Conservation (phyloP, 2,329 filamentous ascomycete species). For the Diaporthe batatas region DNA sequence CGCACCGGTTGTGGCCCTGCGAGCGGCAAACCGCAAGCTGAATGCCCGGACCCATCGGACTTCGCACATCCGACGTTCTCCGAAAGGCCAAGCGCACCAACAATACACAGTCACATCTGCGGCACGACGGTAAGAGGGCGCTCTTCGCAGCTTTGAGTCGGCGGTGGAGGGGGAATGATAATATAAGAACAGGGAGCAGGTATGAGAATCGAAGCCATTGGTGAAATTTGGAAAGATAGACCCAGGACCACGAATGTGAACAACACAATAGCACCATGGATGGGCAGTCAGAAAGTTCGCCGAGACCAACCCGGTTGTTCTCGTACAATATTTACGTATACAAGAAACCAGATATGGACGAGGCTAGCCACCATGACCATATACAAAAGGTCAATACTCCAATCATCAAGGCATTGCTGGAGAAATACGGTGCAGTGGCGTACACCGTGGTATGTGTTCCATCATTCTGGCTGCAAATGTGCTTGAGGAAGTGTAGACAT, state of each 20-base stretch:
- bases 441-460: not conserved
- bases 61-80: conserved; percentile 14
- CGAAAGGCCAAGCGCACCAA: not conserved
- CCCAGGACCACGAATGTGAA: not conserved
- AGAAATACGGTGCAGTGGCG: conserved; percentile 7
- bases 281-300: not conserved
- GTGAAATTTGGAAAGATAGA: not conserved
- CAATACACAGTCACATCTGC: not conserved
- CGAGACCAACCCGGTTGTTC: conserved; percentile 1
- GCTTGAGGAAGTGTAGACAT: not conserved
- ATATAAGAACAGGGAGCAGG: not conserved
- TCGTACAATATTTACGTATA: conserved; percentile 13
- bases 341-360: conserved; percentile 3
- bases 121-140: not conserved
- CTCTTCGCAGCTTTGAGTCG: not conserved
- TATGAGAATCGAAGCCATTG: not conserved
- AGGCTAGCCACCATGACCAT: not conserved
- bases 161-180: not conserved
- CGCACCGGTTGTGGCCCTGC: not conserved
- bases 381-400: conserved; percentile 9
- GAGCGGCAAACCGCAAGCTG: not conserved
- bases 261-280: not conserved
- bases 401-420: not conserved
- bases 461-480: not conserved
- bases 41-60: conserved; percentile 8